Percentiles rank a stretch among this genome's conserved stretches.
These are phyloP conservation scores for Candida xyloterini DNA, from an alignment of 805 yeast species.

Conservation along the genomic window DNA sequence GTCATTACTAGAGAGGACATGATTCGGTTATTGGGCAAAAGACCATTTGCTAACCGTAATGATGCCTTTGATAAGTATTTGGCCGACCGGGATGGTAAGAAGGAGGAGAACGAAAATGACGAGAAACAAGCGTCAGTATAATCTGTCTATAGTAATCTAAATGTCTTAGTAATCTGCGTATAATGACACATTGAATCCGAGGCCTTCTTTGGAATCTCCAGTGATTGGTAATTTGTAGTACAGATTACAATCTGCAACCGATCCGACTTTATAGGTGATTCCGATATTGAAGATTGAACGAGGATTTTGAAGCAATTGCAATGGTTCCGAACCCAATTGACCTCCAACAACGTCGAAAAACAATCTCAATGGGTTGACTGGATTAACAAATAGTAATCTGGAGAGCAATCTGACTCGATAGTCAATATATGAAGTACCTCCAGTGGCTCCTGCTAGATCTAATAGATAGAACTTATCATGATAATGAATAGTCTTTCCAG, in stretches of 20 bases:
- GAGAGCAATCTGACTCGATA: constrained; percentile 40
- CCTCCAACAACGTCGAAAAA: constrained; percentile 71
- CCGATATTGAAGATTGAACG: constrained; percentile 47
- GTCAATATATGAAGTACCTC: constrained; percentile 29
- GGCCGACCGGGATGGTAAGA: constrained; percentile 25
- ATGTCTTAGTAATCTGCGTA: constrained; percentile 21
- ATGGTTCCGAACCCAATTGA: constrained; percentile 37
- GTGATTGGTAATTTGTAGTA: constrained; percentile 61
- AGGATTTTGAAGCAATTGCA: constrained; percentile 14
- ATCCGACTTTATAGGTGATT: constrained; percentile 56
- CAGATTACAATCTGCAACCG: constrained; percentile 60
- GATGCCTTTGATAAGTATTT: constrained; percentile 90
- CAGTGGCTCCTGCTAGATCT: constrained; percentile 16
- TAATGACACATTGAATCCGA: constrained; percentile 34
- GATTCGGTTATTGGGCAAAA: constrained; percentile 69
- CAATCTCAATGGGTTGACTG: constrained; percentile 51
- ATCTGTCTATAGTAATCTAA: constrained; percentile 13
- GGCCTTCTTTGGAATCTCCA: constrained; percentile 51
- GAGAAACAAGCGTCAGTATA: background rate
- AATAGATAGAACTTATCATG: constrained; percentile 78
- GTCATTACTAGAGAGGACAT: constrained; percentile 80
- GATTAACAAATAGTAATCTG: constrained; percentile 52
- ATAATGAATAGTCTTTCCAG: constrained; percentile 45
- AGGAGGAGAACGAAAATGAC: constrained; percentile 3
- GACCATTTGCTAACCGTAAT: constrained; percentile 75